Base-by-base conservation (phyloP, 495 filamentous ascomycete genomes). In the Ascodesmis nigricans region DNA sequence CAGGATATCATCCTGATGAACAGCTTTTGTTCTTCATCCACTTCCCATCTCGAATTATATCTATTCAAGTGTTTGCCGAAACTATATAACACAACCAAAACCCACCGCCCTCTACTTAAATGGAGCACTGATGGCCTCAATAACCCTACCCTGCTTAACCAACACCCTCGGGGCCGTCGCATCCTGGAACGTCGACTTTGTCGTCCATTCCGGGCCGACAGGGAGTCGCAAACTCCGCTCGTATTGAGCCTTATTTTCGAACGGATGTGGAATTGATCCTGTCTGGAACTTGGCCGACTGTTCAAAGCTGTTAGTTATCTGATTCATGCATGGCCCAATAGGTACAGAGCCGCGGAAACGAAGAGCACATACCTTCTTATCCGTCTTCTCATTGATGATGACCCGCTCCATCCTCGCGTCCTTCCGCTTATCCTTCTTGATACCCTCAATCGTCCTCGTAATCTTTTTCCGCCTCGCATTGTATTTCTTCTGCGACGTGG, bases 181-280 rank as follows among this genome's bases (percentile, higher is more conserved):
- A 36, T 71, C 65, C 58, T 93, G 83, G 61, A 90, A 84, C 10
- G 75, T 81, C 54, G 78, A 69, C 64, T 93, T 95, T 9, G 87
- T 92, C 43, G 67, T 66, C 81, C 82, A 93, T 57, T 97, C 90
- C 1, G 78, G 81, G 5, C 90, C 90, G 19, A 92, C 67, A 8
- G 90, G 87, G 35, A 92, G 47, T 19, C 84, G 66, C 18, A 97
- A 58, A 39, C 73, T 75, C 20, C 84, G 63, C 58, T 97, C 87
- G 58, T 97, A 97, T 58, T 97, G 82, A 43, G 73, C 61, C 44
- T 64, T 67, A 15, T 64, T 75, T 61, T 91, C 87, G 54, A 79
- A 95, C 5, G 72, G 77, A 57, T 81, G 75, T 25, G 87, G 87
- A 32, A 97, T 61, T 38, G 63, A 61, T 5, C 69, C 67, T 6